phyloP scores from a whole-genome alignment of 192 early-diverging fungal species.

The Chytriomyces sp. region DNA sequence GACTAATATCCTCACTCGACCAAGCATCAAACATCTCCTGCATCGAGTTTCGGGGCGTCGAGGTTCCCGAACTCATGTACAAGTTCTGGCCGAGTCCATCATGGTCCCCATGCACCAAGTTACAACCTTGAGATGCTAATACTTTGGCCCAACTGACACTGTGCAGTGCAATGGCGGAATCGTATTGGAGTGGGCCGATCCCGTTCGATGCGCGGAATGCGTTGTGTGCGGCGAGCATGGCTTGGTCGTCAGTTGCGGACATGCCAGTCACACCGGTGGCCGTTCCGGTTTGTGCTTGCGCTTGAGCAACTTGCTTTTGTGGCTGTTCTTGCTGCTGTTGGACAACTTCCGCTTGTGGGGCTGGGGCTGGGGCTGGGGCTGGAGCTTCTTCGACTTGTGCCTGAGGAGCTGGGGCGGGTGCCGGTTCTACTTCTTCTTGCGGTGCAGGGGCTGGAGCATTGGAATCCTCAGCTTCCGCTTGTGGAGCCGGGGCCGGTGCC shows the following conservation, averaged over 20 bases:
- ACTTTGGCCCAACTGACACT: neutral
- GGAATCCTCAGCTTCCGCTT: neutral
- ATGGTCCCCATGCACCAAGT: slow-evolving; percentile 5
- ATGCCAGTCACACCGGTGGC: neutral
- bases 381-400: too few species aligned
- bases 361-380: neutral
- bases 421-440: neutral
- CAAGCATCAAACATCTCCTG: slow-evolving; percentile 15
- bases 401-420: neutral
- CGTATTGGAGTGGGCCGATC: slow-evolving; percentile 6
- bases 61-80: neutral
- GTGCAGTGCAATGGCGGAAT: neutral
- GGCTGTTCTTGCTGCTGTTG: neutral
- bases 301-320: neutral
- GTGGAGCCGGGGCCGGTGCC: neutral
- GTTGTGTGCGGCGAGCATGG: slow-evolving; percentile 17
- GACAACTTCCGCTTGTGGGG: neutral
- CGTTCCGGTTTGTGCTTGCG: neutral
- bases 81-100: slow-evolving; percentile 26
- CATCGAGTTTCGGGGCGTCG: neutral
- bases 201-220: slow-evolving; percentile 14
- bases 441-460: neutral
- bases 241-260: neutral
- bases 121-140: slow-evolving; percentile 2
- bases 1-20: neutral